A percentile compares a stretch with the other conserved stretches of the same genome.
phyloP scores from a whole-genome alignment of 208 protist species.

The Borovskyia barvae region DNA sequence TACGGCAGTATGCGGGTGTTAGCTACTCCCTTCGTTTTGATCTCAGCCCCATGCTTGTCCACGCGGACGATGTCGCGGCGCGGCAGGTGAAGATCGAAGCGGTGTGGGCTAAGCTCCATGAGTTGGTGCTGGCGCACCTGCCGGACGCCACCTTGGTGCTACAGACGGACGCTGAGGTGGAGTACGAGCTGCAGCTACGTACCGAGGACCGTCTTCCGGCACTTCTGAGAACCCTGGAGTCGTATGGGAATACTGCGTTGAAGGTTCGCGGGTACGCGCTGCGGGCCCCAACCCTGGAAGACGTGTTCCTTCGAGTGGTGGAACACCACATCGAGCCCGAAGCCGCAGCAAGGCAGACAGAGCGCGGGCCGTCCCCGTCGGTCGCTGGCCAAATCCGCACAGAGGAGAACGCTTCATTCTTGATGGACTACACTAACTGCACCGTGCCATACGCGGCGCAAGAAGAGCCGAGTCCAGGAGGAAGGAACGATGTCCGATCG shows the following conservation, averaged over 20 bases:
- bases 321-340: conserved; percentile 14
- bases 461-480: too few species aligned
- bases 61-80: background rate
- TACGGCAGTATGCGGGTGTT: conserved; percentile 47
- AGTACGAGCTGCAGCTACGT: conserved; percentile 37
- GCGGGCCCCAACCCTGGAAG: conserved; percentile 67
- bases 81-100: conserved; percentile 9
- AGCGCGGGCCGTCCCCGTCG: too few species aligned
- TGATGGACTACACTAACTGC: too few species aligned
- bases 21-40: conserved; percentile 62
- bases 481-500: too few species aligned
- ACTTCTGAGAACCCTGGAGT: conserved; percentile 41
- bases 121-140: conserved; percentile 26
- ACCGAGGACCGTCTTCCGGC: conserved; percentile 24
- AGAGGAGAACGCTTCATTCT: too few species aligned
- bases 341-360: background rate
- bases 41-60: conserved; percentile 3
- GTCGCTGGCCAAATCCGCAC: too few species aligned
- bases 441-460: too few species aligned
- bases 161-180: conserved; percentile 34
- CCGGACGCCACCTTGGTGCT: conserved; percentile 8
- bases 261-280: conserved; percentile 54
- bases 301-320: conserved; percentile 68
- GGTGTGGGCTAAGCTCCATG: conserved; percentile 28
- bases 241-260: conserved; percentile 13